A percentile compares a stretch with the other conserved stretches of the same genome.
These are phyloP conservation scores for Aspergillus sparsus DNA, from an alignment of 495 filamentous ascomycete species.

Conservation along the genomic window DNA sequence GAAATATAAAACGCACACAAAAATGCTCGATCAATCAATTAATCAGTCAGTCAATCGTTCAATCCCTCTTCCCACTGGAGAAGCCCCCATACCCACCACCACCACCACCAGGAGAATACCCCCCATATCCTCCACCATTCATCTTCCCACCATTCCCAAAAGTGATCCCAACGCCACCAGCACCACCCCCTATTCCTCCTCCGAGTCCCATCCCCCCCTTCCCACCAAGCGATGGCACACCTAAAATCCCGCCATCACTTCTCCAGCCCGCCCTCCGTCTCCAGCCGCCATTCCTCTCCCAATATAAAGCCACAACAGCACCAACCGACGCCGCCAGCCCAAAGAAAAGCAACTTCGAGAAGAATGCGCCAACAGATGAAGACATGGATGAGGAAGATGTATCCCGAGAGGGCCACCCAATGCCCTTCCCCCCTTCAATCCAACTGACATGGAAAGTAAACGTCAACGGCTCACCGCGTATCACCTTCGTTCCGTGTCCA, in stretches of 20 bases:
- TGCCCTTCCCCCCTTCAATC: constrained; percentile 68
- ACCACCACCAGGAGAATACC: constrained; percentile 38
- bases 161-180: constrained; percentile 36
- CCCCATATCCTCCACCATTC: constrained; percentile 51
- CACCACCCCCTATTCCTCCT: constrained; percentile 14
- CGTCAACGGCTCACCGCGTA: constrained; percentile 84
- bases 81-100: constrained; percentile 48
- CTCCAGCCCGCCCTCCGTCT: constrained; percentile 39
- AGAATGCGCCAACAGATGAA: constrained; percentile 23
- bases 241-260: constrained; percentile 45
- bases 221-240: constrained; percentile 32
- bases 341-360: constrained; percentile 45
- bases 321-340: constrained; percentile 48
- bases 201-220: background rate
- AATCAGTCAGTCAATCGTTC: constrained; percentile 19
- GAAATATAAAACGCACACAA: constrained; percentile 1
- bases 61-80: constrained; percentile 56
- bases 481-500: constrained; percentile 59
- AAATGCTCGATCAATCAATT: background rate
- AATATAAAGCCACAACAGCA: constrained; percentile 46
- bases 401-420: constrained; percentile 44
- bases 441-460: constrained; percentile 81
- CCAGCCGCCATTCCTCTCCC: constrained; percentile 42
- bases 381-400: constrained; percentile 44
- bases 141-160: constrained; percentile 48